These are phyloP conservation scores for Oryza officinalis DNA, from an alignment of 176 grass and related monocot genomes.

Conservation along the genomic window DNA sequence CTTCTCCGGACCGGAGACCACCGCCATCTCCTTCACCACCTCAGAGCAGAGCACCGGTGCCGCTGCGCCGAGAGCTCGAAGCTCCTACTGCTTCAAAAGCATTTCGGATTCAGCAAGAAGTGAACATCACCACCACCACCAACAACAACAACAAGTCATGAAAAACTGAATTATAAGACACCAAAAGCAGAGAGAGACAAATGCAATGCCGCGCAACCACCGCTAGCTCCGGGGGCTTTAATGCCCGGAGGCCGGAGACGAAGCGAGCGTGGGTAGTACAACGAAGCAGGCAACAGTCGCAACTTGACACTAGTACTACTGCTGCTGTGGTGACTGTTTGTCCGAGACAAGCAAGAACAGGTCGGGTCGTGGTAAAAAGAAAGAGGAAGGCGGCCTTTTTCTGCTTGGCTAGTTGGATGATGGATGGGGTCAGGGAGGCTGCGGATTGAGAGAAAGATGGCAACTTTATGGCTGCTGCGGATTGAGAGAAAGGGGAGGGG, in stretches of 20 bases:
- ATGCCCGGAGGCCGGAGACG: background rate
- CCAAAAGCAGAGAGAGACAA: background rate
- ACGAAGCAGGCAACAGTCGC: background rate
- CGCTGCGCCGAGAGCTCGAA: too few species aligned
- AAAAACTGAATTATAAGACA: background rate
- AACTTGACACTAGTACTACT: background rate
- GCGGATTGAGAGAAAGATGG: background rate
- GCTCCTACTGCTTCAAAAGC: constrained; percentile 10
- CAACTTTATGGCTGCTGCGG: constrained; percentile 2
- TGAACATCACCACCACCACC: too few species aligned
- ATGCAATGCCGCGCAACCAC: background rate
- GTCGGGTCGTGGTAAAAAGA: background rate
- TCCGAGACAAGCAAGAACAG: constrained; percentile 7
- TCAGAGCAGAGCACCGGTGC: too few species aligned
- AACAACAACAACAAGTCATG: background rate
- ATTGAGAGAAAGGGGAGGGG: too few species aligned
- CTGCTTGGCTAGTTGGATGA: background rate
- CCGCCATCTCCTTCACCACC: background rate
- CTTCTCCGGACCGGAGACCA: constrained; percentile 11
- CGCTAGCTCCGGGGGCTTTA: background rate
- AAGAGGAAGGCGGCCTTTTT: background rate
- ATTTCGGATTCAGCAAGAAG: background rate
- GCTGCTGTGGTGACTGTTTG: background rate
- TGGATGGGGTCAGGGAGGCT: background rate
- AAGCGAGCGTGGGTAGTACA: background rate